These are phyloP conservation scores for Sclerotiophoma versabilis DNA, from an alignment of 2,329 filamentous ascomycete genomes.

Conservation along the genomic window DNA sequence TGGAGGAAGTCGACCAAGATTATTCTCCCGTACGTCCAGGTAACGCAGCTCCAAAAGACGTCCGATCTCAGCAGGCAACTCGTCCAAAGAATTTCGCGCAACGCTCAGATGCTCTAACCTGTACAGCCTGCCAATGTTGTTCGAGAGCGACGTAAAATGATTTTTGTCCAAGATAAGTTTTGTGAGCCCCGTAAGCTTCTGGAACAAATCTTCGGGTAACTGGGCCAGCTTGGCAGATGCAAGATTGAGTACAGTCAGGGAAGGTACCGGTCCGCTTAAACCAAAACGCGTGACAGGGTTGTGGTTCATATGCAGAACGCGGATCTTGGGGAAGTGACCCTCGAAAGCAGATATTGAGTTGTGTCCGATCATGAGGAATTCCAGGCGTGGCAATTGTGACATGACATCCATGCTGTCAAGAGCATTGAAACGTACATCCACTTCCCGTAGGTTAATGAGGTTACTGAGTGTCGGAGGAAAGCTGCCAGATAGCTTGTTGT, in stretches of 20 bases:
- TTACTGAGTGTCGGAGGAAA: constrained; percentile 76
- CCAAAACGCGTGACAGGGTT: constrained; percentile 96
- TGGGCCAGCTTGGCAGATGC: constrained; percentile 91
- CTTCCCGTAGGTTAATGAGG: constrained; percentile 81
- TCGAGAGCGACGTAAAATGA: constrained; percentile 89
- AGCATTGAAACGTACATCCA: constrained; percentile 93
- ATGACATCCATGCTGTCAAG: constrained; percentile 90
- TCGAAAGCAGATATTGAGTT: constrained; percentile 91
- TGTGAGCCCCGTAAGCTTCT: constrained; percentile 84
- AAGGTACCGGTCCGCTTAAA: constrained; percentile 76
- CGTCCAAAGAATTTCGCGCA: constrained; percentile 85
- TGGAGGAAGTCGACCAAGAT: constrained; percentile 83
- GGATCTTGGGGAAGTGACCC: constrained; percentile 84
- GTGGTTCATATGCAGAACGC: constrained; percentile 87
- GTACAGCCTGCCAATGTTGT: constrained; percentile 81
- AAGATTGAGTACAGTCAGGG: constrained; percentile 84
- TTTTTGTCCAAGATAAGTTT: constrained; percentile 93
- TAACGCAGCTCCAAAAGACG: constrained; percentile 83
- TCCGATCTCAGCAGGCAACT: constrained; percentile 86
- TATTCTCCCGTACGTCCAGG: constrained; percentile 91
- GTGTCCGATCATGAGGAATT: constrained; percentile 89
- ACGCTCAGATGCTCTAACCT: constrained; percentile 92
- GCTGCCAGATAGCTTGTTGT: constrained; percentile 82
- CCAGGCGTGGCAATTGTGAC: constrained; percentile 81
- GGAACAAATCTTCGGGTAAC: constrained; percentile 84